These are phyloP conservation scores for Acacia pycnantha DNA, from an alignment of 331 rosid species.

Conservation along the genomic window DNA sequence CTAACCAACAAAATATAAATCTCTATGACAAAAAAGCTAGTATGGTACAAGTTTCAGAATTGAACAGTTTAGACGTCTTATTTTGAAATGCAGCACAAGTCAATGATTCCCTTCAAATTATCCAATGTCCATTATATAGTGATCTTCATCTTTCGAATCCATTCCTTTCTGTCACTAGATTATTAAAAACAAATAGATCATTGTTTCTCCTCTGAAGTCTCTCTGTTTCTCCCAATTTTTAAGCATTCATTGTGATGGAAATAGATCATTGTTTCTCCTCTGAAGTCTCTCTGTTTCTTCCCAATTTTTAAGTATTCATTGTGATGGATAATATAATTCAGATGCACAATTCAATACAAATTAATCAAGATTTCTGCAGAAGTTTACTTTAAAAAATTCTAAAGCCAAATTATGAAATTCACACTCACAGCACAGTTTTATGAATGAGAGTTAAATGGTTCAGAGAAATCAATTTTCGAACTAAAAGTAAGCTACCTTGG, in stretches of 20 bases:
- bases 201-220: background rate
- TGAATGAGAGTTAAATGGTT: background rate
- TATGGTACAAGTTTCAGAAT: background rate
- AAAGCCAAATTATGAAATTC: slow-evolving; percentile 1
- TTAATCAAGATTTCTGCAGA: background rate
- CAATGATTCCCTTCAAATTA: background rate
- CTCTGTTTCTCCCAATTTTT: background rate
- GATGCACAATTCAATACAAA: background rate
- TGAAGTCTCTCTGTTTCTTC: background rate
- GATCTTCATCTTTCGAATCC: background rate
- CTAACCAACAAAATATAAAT: background rate
- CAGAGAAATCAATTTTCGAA: background rate
- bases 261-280: background rate
- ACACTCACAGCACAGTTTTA: background rate
- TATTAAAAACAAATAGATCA: background rate
- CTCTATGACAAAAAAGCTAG: background rate
- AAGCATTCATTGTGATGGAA: background rate
- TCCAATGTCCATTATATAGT: background rate
- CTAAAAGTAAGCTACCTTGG: background rate
- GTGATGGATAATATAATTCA: background rate
- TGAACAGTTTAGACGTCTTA: background rate
- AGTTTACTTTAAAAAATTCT: background rate
- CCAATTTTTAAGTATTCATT: background rate
- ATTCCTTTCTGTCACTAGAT: background rate
- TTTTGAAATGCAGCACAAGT: background rate